Evolutionary conservation across 1,284 basidiomycete species (phyloP), one percentile per base, ranked within the genome.

Genomic region (Sporisorium reilianum): DNA sequence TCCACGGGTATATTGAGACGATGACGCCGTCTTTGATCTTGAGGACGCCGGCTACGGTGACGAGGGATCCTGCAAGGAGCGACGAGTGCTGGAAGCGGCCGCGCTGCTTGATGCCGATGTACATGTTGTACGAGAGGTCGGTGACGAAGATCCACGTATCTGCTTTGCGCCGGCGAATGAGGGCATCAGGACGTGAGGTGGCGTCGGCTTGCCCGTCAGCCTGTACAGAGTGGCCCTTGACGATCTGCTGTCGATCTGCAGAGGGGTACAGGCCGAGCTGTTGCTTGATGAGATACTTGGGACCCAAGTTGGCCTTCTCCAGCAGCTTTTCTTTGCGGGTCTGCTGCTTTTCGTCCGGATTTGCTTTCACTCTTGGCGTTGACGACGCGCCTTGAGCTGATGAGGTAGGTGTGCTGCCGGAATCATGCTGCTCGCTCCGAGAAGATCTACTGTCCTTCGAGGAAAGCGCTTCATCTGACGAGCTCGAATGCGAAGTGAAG

Each of bases 51-150:
- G 77, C 77, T 0, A 73, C 67, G 5, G 75, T 68, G 53, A 79
- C 77, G 7, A 70, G 61, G 2, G 67, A 67, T 23, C 77, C 77
- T 23, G 62, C 64, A 0, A 79, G 64, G 18, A 79, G 65, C 8
- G 74, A 77, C 8, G 74, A 77, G 40, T 77, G 77, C 53, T 77
- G 77, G 60, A 77, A 79, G 1, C 65, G 72, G 30, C 77, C 77
- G 12, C 70, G 66, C 55, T 70, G 68, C 68, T 79, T 79, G 60
- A 77, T 70, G 34, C 77, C 77, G 40, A 79, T 62, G 45, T 77
- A 79, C 22, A 79, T 55, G 49, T 79, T 71, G 57, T 67, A 66
- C 9, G 66, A 61, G 10, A 72, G 55, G 22, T 77, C 69, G 11
- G 70, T 64, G 14, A 79, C 77, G 56, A 73, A 79, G 50, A 78